These are phyloP conservation scores for Hygrocybe punicea DNA, from an alignment of 768 basidiomycete species.

Conservation along the genomic window DNA sequence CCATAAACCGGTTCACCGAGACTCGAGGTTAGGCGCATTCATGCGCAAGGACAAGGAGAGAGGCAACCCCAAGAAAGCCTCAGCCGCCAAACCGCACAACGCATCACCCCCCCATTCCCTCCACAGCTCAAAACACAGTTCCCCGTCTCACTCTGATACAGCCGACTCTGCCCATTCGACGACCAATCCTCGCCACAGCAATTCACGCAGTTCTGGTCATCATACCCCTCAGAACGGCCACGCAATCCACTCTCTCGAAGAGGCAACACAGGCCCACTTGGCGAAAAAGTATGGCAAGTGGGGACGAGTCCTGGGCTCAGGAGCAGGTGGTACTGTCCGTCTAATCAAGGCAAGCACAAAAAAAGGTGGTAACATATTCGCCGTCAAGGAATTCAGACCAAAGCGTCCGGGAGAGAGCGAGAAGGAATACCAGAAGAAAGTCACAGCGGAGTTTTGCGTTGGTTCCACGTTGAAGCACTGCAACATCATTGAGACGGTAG, in stretches of 20 bases:
- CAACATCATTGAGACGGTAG: conserved; percentile 97
- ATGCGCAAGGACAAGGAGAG: conserved; percentile 28
- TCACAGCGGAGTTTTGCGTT: conserved; percentile 98
- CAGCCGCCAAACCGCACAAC: conserved; percentile 42
- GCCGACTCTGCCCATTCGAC: conserved; percentile 15
- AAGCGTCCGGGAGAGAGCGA: conserved; percentile 84
- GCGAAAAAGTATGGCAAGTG: conserved; percentile 99
- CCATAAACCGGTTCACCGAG: conserved; percentile 1
- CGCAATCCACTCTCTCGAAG: conserved; percentile 61
- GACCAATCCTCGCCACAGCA: conserved; percentile 13
- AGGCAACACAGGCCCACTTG: conserved; percentile 85
- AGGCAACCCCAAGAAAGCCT: conserved; percentile 2
- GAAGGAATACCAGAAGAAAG: conserved; percentile 99
- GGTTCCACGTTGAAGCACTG: conserved; percentile 90
- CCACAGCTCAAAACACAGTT: conserved; percentile 17
- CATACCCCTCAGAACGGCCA: conserved; percentile 22
- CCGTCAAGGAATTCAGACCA: conserved; percentile 96
- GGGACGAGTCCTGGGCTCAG: conserved; percentile 91
- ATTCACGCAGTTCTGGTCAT: conserved; percentile 15
- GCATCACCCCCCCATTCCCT: conserved; percentile 30
- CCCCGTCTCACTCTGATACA: conserved; percentile 24
- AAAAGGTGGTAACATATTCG: conserved; percentile 81
- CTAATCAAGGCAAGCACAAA: conserved; percentile 86
- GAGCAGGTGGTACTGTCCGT: conserved; percentile 97
- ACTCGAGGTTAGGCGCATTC: conserved; percentile 24